These are phyloP conservation scores for Chaetomidium leptoderma DNA, from an alignment of 495 filamentous ascomycete genomes.

Conservation along the genomic window DNA sequence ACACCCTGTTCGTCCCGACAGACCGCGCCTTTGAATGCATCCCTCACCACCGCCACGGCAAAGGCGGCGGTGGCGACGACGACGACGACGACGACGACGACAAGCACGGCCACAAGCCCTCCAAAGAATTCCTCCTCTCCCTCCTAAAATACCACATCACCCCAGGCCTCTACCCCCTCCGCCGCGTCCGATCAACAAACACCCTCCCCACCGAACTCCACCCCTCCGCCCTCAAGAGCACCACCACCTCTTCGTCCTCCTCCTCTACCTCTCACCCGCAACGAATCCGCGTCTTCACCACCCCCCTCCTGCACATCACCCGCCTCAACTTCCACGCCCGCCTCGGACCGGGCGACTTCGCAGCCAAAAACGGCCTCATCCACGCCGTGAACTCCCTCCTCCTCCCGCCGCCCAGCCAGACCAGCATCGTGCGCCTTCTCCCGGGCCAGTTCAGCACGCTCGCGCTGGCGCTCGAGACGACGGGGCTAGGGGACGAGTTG, in stretches of 20 bases:
- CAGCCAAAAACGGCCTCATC: slow-evolving; percentile 67
- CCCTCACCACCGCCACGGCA: slow-evolving; percentile 46
- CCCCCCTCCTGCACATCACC: slow-evolving; percentile 51
- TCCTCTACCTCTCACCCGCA: slow-evolving; percentile 61
- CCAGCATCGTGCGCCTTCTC: slow-evolving; percentile 59
- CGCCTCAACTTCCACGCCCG: slow-evolving; percentile 69
- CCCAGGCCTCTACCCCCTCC: slow-evolving; percentile 56
- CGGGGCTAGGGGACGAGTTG: slow-evolving; percentile 50
- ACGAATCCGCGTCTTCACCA: slow-evolving; percentile 48
- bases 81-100: not conserved
- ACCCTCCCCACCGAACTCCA: slow-evolving; percentile 68
- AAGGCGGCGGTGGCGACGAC: not conserved
- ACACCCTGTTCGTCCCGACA: slow-evolving; percentile 76
- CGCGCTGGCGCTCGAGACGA: slow-evolving; percentile 63
- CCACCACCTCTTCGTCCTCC: too few relatives aligned
- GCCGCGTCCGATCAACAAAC: slow-evolving; percentile 53
- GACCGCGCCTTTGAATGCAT: slow-evolving; percentile 70
- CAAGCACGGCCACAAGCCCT: slow-evolving; percentile 29
- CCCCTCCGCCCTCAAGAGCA: slow-evolving; percentile 47
- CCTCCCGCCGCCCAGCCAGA: slow-evolving; percentile 61
- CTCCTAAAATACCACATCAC: slow-evolving; percentile 69
- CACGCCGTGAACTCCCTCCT: slow-evolving; percentile 70
- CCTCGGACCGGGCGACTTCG: slow-evolving; percentile 58
- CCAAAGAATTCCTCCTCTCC: slow-evolving; percentile 60
- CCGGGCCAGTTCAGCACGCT: slow-evolving; percentile 75